These are phyloP conservation scores for Penicillium turbatum DNA, from an alignment of 495 filamentous ascomycete genomes.

Conservation along the genomic window DNA sequence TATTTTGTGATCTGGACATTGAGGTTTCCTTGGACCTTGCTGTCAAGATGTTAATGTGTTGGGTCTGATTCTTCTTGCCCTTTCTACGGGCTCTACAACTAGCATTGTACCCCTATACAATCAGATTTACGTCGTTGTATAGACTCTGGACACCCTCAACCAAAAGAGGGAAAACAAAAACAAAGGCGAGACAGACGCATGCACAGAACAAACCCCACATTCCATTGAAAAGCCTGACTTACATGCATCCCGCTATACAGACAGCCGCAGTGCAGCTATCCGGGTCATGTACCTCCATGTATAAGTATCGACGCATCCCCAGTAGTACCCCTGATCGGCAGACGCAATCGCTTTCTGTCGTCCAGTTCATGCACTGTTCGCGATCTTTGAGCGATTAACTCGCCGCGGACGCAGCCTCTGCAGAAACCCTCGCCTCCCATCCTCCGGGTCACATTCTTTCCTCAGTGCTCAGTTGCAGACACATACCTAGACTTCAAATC, in stretches of 20 bases:
- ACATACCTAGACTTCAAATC: not conserved
- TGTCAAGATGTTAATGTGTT: not conserved
- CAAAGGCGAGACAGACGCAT: conserved; percentile 1
- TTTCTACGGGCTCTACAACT: not conserved
- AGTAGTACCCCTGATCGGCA: conserved; percentile 23
- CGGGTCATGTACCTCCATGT: not conserved
- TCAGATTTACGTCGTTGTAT: too few relatives aligned
- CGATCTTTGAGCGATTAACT: not conserved
- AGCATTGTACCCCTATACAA: too few relatives aligned
- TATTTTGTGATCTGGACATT: not conserved
- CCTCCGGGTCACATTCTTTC: conserved; percentile 19
- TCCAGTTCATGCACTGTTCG: conserved; percentile 3
- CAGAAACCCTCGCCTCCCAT: conserved; percentile 8
- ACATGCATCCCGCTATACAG: conserved; percentile 24
- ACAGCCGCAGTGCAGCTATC: conserved; percentile 9
- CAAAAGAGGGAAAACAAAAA: not conserved
- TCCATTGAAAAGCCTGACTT: conserved; percentile 27
- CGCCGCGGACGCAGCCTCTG: conserved; percentile 1
- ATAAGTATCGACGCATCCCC: conserved; percentile 21
- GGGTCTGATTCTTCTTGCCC: not conserved
- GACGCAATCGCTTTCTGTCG: not conserved
- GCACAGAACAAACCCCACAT: conserved; percentile 20
- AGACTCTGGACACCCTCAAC: not conserved
- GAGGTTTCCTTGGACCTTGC: not conserved
- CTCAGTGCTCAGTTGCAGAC: not conserved